Evolutionary conservation across 805 yeast species (phyloP).

Genomic region (Candida vaughaniae): DNA sequence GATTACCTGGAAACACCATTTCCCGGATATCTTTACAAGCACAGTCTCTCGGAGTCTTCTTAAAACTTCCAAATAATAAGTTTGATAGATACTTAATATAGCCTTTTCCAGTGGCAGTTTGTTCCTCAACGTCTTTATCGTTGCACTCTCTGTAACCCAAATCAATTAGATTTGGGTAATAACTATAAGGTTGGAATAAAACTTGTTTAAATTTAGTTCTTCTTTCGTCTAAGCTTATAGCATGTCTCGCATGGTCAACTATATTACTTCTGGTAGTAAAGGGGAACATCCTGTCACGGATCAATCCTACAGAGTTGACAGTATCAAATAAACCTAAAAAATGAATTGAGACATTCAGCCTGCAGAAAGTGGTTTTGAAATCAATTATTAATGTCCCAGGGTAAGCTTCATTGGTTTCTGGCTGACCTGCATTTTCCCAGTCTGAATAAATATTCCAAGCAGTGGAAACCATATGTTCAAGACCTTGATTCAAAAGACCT

Average conservation of each 20-base stretch:
- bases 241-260: slow-evolving; percentile 64
- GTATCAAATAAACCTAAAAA: slow-evolving; percentile 73
- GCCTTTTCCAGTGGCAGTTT: background rate
- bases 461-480: slow-evolving; percentile 53
- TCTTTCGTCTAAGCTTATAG: slow-evolving; percentile 66
- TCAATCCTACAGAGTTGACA: slow-evolving; percentile 62
- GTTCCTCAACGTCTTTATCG: background rate
- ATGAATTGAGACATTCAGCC: slow-evolving; percentile 44
- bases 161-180: slow-evolving; percentile 9
- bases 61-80: background rate
- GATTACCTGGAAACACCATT: slow-evolving; percentile 69
- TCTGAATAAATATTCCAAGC: slow-evolving; percentile 64
- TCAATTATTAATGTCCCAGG: slow-evolving; percentile 49
- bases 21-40: slow-evolving; percentile 42
- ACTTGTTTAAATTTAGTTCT: slow-evolving; percentile 62
- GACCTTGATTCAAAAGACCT: slow-evolving; percentile 56
- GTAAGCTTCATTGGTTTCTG: slow-evolving; percentile 36
- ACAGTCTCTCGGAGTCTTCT: slow-evolving; percentile 1
- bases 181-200: slow-evolving; percentile 36
- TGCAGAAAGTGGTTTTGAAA: slow-evolving; percentile 54
- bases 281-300: slow-evolving; percentile 59
- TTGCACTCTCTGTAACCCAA: slow-evolving; percentile 12
- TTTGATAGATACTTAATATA: too few species aligned
- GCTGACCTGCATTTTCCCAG: slow-evolving; percentile 64
- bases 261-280: slow-evolving; percentile 49